Percentiles rank a stretch among this genome's conserved stretches.
Conservation (phyloP, 257 asterid species). For the Capsicum pubescens region DNA sequence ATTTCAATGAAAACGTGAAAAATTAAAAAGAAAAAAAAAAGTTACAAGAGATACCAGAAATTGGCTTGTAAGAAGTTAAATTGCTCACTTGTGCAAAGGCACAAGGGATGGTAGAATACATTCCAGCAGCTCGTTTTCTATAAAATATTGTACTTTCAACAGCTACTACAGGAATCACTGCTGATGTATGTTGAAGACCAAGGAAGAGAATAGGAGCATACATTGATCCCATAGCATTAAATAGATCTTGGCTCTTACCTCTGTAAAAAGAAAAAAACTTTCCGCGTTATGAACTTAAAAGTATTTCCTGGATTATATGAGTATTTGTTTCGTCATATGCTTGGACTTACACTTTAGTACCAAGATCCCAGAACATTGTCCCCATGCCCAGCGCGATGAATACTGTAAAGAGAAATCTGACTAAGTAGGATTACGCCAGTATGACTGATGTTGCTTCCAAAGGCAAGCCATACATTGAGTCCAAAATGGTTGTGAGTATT, state of each 20-base stretch:
- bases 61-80: background rate
- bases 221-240: constrained; percentile 75
- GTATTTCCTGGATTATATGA: background rate
- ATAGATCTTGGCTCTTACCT: constrained; percentile 59
- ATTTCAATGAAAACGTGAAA: constrained; percentile 62
- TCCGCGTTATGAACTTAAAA: background rate
- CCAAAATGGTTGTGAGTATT: constrained; percentile 25
- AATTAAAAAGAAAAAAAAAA: background rate
- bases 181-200: constrained; percentile 63
- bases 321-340: background rate
- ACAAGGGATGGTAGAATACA: constrained; percentile 54
- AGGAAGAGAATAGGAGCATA: constrained; percentile 61
- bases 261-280: background rate
- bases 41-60: no score
- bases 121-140: constrained; percentile 57
- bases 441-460: constrained; percentile 24
- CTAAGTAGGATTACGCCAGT: constrained; percentile 28
- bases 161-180: constrained; percentile 81
- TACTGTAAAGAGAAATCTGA: constrained; percentile 62
- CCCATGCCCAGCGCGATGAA: constrained; percentile 64
- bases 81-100: constrained; percentile 66
- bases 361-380: constrained; percentile 79
- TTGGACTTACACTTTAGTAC: constrained; percentile 53
- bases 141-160: constrained; percentile 75
- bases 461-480: constrained; percentile 27